phyloP scores from a whole-genome alignment of 495 filamentous ascomycete species.

The Penicillium crystallinum region DNA sequence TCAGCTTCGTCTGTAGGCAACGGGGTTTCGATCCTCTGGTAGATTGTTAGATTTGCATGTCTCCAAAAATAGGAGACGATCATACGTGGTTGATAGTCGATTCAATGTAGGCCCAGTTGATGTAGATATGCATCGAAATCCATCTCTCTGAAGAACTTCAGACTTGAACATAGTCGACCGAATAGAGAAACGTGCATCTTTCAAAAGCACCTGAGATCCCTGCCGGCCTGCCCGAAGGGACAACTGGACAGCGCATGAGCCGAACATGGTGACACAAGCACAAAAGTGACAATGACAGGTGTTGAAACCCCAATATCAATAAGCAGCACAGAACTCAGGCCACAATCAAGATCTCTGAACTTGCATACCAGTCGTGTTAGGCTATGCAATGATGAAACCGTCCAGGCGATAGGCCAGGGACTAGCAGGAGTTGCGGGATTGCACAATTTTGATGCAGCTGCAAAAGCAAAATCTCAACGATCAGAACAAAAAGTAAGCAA shows the following conservation, averaged over 20 bases:
- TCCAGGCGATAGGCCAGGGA: background rate
- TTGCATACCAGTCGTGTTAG: background rate
- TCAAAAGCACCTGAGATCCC: background rate
- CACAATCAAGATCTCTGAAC: background rate
- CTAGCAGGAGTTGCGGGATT: background rate
- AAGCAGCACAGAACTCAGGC: background rate
- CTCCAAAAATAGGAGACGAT: background rate
- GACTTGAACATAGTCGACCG: slow-evolving; percentile 1
- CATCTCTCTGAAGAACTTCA: background rate
- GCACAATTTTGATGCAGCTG: background rate
- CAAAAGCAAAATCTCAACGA: background rate
- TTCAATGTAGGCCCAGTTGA: slow-evolving; percentile 1
- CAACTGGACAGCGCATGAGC: slow-evolving; percentile 5
- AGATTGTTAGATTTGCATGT: slow-evolving; percentile 1
- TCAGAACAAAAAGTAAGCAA: background rate
- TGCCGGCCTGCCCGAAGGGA: slow-evolving; percentile 8
- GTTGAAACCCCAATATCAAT: background rate
- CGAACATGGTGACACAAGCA: slow-evolving; percentile 16
- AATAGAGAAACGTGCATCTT: background rate
- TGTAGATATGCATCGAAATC: slow-evolving; percentile 11
- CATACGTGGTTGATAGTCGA: slow-evolving; percentile 13
- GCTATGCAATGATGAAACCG: background rate
- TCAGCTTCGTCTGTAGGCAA: background rate
- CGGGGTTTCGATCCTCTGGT: background rate
- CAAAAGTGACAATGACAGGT: background rate